Percentiles rank a stretch among this genome's conserved stretches.
Conservation (phyloP, 208 protist genomes). For the Trypanosoma brucei region DNA sequence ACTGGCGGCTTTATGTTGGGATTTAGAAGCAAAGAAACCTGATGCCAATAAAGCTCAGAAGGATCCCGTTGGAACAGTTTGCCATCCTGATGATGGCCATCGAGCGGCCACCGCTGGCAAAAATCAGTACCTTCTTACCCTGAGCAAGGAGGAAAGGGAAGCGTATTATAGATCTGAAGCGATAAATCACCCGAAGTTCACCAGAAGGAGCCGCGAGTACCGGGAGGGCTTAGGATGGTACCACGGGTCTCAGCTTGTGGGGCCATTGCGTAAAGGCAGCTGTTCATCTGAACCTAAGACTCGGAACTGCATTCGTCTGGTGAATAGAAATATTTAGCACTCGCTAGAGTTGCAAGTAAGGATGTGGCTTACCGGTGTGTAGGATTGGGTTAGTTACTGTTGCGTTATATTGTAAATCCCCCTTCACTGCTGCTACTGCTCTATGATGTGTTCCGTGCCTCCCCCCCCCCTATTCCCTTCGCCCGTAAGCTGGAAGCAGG, state of each 20-base stretch:
- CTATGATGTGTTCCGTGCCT: no score
- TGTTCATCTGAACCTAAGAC: constrained; percentile 5
- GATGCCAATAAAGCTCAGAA: not conserved
- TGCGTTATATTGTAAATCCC: no score
- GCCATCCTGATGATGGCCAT: not conserved
- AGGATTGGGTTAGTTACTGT: no score
- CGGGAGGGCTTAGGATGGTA: constrained; percentile 37
- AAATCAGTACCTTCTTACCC: constrained; percentile 14
- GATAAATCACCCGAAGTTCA: constrained; percentile 55
- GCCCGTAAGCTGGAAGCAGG: no score
- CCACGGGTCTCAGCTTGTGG: constrained; percentile 46
- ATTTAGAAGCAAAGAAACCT: constrained; percentile 17
- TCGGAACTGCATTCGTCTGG: constrained; percentile 26
- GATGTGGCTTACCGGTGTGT: not conserved
- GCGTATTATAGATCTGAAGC: constrained; percentile 38
- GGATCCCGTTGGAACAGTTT: not conserved
- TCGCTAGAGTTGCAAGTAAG: not conserved
- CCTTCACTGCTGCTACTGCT: no score
- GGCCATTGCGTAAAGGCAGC: constrained; percentile 6
- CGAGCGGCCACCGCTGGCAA: not conserved
- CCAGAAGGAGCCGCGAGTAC: constrained; percentile 24
- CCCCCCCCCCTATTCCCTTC: no score
- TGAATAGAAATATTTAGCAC: constrained; percentile 4
- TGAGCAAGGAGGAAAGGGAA: constrained; percentile 35
- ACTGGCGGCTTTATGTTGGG: constrained; percentile 65